A percentile compares a stretch with the other conserved stretches of the same genome.
phyloP scores from a whole-genome alignment of 768 basidiomycete species.

The Lactarius sanguifluus region DNA sequence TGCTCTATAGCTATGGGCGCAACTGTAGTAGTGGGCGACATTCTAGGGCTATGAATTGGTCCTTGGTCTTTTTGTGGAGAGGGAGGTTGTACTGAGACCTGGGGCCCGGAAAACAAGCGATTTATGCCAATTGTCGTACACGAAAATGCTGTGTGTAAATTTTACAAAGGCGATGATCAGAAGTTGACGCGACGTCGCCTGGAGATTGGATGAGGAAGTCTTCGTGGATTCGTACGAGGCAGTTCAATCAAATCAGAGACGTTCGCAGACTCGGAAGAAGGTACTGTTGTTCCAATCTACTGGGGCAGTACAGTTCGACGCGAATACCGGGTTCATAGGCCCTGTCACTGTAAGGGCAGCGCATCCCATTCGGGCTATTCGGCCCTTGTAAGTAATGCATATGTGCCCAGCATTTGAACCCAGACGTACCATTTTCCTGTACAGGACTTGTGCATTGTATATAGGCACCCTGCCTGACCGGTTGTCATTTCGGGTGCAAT shows the following conservation, averaged over 20 bases:
- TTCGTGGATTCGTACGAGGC: neutral
- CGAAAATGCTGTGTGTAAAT: neutral
- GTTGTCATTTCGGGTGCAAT: neutral
- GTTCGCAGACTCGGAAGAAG: neutral
- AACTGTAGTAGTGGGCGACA: neutral
- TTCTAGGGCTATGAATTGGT: neutral
- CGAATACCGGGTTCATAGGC: neutral
- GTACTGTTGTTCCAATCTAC: neutral
- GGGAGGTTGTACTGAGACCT: neutral
- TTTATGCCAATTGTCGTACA: neutral
- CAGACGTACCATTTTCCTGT: neutral
- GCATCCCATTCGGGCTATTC: neutral
- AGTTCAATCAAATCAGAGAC: neutral
- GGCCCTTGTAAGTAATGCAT: neutral
- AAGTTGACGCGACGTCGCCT: neutral
- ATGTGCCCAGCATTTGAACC: neutral
- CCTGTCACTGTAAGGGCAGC: neutral
- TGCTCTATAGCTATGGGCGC: neutral
- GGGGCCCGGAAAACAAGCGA: neutral
- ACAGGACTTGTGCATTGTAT: neutral
- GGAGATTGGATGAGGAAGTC: neutral
- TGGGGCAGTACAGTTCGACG: neutral
- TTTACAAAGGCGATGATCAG: neutral
- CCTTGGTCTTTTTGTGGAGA: neutral
- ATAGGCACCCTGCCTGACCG: neutral